Conservation (phyloP, 805 yeast genomes). For the Candida ascalaphidarum region DNA sequence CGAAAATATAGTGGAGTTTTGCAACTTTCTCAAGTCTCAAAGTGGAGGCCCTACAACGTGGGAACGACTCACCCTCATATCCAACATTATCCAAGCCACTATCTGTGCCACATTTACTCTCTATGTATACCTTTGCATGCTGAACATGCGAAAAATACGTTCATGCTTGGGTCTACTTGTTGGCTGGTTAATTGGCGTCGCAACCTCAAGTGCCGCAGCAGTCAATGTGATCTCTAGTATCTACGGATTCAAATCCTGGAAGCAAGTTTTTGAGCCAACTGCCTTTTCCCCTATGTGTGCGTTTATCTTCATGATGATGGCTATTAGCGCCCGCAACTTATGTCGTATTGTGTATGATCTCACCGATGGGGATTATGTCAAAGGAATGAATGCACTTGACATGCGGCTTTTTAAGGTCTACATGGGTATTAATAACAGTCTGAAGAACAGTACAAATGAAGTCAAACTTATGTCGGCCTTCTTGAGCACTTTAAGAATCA, state of each 20-base stretch:
- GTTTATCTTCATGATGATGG: conserved; percentile 13
- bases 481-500: conserved; percentile 3
- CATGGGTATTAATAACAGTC: conserved; percentile 15
- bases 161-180: conserved; percentile 25
- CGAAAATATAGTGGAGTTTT: too few relatives aligned
- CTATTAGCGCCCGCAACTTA: conserved; percentile 22
- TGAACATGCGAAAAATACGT: conserved; percentile 25
- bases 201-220: conserved; percentile 19
- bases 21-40: too few relatives aligned
- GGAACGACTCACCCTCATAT: too few relatives aligned
- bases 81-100: conserved; percentile 1
- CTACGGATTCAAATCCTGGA: conserved; percentile 14
- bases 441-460: too few relatives aligned
- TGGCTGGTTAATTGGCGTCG: conserved; percentile 25
- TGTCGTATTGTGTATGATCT: conserved; percentile 19
- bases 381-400: conserved; percentile 10
- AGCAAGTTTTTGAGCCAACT: conserved; percentile 17
- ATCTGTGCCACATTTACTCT: conserved; percentile 7
- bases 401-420: conserved; percentile 20
- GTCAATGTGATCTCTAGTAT: conserved; percentile 12
- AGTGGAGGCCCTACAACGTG: too few relatives aligned
- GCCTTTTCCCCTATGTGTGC: conserved; percentile 13
- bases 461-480: too few relatives aligned
- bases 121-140: conserved; percentile 18
- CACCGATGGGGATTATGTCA: conserved; percentile 14